These are phyloP conservation scores for Venturia aucupariae DNA, from an alignment of 2,329 filamentous ascomycete species.

Conservation along the genomic window DNA sequence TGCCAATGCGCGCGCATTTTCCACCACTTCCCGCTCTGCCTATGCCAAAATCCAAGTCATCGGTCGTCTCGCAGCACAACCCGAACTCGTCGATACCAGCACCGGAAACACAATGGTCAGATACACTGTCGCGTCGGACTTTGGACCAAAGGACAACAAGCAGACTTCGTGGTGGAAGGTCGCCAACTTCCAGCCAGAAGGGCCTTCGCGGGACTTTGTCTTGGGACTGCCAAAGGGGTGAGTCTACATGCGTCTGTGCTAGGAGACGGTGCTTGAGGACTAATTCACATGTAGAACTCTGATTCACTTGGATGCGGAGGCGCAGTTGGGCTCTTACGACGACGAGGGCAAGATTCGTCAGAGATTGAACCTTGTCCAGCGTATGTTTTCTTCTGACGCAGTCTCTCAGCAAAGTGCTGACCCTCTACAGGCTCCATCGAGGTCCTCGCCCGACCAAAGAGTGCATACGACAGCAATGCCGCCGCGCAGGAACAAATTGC, in stretches of 20 bases:
- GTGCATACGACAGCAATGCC: background rate
- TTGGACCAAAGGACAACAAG: slow-evolving; percentile 58
- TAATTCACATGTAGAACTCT: slow-evolving; percentile 48
- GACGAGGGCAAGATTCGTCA: slow-evolving; percentile 57
- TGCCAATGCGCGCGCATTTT: slow-evolving; percentile 60
- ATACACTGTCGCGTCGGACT: slow-evolving; percentile 65
- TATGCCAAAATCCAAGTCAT: slow-evolving; percentile 78
- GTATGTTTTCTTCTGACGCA: slow-evolving; percentile 46
- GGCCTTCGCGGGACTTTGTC: slow-evolving; percentile 61
- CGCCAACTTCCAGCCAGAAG: slow-evolving; percentile 60
- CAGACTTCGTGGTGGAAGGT: slow-evolving; percentile 81
- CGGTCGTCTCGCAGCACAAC: slow-evolving; percentile 71
- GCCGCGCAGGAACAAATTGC: background rate
- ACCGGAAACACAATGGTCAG: slow-evolving; percentile 65
- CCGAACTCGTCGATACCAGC: slow-evolving; percentile 63
- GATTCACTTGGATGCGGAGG: slow-evolving; percentile 78
- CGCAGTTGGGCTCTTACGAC: slow-evolving; percentile 53
- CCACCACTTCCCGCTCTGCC: slow-evolving; percentile 52
- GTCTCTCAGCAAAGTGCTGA: background rate
- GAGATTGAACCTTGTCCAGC: slow-evolving; percentile 64
- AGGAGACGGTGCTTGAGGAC: slow-evolving; percentile 6
- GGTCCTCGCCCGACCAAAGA: slow-evolving; percentile 27
- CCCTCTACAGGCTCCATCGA: slow-evolving; percentile 36
- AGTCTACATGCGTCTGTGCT: slow-evolving; percentile 26
- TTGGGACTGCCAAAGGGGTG: slow-evolving; percentile 76